Conservation (phyloP, 2,329 filamentous ascomycete genomes). For the Myotisia sp. region DNA sequence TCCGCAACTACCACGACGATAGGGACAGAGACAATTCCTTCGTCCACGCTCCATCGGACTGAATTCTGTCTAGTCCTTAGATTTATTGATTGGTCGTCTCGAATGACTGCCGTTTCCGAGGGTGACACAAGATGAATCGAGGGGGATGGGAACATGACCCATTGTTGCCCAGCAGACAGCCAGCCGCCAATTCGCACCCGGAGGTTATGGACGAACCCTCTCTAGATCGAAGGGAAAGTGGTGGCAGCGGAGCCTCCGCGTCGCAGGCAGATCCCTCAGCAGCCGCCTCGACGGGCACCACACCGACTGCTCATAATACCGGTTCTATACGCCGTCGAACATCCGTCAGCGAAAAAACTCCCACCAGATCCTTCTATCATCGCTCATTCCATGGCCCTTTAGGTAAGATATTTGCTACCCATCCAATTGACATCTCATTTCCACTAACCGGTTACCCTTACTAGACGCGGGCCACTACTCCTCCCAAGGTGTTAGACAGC, state of each 20-base stretch:
- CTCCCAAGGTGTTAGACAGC: slow-evolving; percentile 61
- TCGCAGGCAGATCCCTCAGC: too few species aligned
- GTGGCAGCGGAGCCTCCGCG: too few species aligned
- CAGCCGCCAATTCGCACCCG: slow-evolving; percentile 1
- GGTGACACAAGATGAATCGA: slow-evolving; percentile 1
- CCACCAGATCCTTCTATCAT: slow-evolving; percentile 32
- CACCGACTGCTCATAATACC: background rate
- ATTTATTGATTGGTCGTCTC: too few species aligned
- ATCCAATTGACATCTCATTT: background rate
- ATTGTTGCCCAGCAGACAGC: background rate
- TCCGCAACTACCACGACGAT: too few species aligned
- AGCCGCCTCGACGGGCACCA: background rate
- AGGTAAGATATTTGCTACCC: slow-evolving; percentile 23
- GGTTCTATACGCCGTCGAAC: slow-evolving; percentile 7
- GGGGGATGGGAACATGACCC: background rate
- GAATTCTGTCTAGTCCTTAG: too few species aligned
- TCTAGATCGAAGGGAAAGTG: slow-evolving; percentile 1
- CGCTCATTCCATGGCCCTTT: slow-evolving; percentile 30
- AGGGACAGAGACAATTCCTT: too few species aligned
- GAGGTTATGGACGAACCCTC: background rate
- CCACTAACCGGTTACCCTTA: slow-evolving; percentile 18
- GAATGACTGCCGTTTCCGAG: too few species aligned
- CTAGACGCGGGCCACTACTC: slow-evolving; percentile 61
- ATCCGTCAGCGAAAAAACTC: slow-evolving; percentile 25
- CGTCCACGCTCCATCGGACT: too few species aligned